Conservation (phyloP, 2,329 filamentous ascomycete species). For the Trichoderma sp. region DNA sequence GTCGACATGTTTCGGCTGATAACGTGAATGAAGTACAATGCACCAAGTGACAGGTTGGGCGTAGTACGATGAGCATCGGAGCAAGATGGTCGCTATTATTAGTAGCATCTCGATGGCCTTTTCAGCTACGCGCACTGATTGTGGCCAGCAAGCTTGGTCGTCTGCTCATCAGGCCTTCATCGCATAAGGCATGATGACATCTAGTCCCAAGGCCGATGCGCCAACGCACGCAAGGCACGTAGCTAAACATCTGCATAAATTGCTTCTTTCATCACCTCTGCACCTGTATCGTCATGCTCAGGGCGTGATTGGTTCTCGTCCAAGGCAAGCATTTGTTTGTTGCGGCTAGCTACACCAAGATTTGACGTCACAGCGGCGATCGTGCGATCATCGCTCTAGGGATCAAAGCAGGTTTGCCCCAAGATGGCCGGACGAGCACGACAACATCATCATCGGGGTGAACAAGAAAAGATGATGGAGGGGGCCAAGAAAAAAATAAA, state of each 20-base stretch:
- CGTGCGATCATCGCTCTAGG: not conserved
- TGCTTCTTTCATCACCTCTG: slow-evolving; percentile 5
- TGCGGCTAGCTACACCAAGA: slow-evolving; percentile 2
- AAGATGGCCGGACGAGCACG: not conserved
- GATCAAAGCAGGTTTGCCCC: slow-evolving; percentile 17
- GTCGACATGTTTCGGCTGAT: not conserved
- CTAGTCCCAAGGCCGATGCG: not conserved
- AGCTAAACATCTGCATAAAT: not conserved
- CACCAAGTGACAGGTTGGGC: not conserved
- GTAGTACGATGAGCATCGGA: not conserved
- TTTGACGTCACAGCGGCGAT: slow-evolving; percentile 29
- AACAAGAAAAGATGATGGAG: not conserved
- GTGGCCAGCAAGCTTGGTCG: not conserved
- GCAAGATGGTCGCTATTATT: not conserved
- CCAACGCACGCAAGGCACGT: not conserved
- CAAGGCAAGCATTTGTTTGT: not conserved
- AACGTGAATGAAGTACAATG: not conserved
- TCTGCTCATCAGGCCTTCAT: not conserved
- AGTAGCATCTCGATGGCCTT: slow-evolving; percentile 1
- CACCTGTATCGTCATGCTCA: not conserved
- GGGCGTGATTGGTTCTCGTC: not conserved
- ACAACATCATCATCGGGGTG: not conserved
- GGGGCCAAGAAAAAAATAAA: not conserved
- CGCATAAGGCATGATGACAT: not conserved
- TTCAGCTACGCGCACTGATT: not conserved